These are phyloP conservation scores for Neofusicoccum laricinum DNA, from an alignment of 2,329 filamentous ascomycete species.

Conservation along the genomic window DNA sequence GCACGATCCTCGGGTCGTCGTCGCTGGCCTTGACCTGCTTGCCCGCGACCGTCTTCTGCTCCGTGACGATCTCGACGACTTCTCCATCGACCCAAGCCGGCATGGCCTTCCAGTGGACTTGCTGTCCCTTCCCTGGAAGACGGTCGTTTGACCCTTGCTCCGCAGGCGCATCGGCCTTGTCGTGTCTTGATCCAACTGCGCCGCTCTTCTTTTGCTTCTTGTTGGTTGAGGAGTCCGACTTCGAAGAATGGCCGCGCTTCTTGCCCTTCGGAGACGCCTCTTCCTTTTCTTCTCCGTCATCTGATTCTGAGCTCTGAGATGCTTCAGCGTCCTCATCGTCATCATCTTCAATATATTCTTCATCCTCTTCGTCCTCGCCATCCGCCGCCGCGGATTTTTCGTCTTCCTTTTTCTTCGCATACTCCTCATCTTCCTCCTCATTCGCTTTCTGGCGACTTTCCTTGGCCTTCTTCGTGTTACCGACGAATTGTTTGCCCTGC, in stretches of 20 bases:
- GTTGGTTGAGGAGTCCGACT: constrained; percentile 25
- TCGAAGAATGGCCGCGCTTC: constrained; percentile 28
- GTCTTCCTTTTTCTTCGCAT: constrained; percentile 26
- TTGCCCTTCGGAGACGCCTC: constrained; percentile 6
- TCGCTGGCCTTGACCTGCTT: constrained; percentile 42
- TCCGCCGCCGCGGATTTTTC: constrained; percentile 17
- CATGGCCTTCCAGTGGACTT: constrained; percentile 41
- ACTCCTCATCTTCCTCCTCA: constrained; percentile 32
- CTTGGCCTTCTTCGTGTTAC: constrained; percentile 43
- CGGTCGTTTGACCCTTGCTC: constrained; percentile 26
- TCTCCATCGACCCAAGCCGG: constrained; percentile 41
- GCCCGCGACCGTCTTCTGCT: constrained; percentile 40
- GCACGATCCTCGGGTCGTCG: constrained; percentile 42
- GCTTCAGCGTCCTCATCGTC: constrained; percentile 18
- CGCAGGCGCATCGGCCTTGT: constrained; percentile 25
- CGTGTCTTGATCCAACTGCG: constrained; percentile 26
- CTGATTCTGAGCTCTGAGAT: constrained; percentile 30
- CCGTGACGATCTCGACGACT: constrained; percentile 42
- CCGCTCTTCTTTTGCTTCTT: constrained; percentile 37
- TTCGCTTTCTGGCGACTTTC: constrained; percentile 38
- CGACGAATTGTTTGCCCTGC: constrained; percentile 44
- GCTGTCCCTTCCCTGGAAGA: constrained; percentile 42
- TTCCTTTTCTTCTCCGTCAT: neutral
- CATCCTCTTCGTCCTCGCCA: constrained; percentile 19
- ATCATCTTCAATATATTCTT: constrained; percentile 16